Base-by-base conservation (phyloP, 768 basidiomycete genomes). In the Thelephora ganbajun region DNA sequence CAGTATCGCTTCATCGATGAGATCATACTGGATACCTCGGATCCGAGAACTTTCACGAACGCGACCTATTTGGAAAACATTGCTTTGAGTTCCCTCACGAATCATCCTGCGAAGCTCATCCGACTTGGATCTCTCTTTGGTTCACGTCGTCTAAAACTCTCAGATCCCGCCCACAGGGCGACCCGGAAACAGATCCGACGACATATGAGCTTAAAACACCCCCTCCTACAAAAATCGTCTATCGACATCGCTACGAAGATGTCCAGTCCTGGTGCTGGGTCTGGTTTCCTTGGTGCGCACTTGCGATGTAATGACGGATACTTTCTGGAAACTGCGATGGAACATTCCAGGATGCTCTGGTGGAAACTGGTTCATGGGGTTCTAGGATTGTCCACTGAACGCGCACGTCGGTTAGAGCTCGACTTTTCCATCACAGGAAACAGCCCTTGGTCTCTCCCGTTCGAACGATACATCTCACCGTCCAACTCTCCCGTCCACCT, bases 91-190 rank as follows among this genome's bases (percentile, higher is more conserved):
- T 30, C 26, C 26, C 26, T 30, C 26, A 9, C 9, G 5, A 30
- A 30, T 4, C 26, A 30, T 30, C 54, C 56, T 3, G 65, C 75
- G 49, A 74, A 69, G 9, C 70, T 89, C 23, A 56, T 91, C 13
- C 76, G 80, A 48, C 56, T 90, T 12, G 87, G 87, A 7, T 79
- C 80, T 0, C 69, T 89, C 1, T 89, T 89, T 61, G 85, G 84
- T 4, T 80, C 83, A 1, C 77, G 78, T 2, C 73, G 88, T 7
- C 63, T 89, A 2, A 69, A 72, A 19, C 66, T 86, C 0, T 67
- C 26, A 30, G 26, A 30, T 9, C 26, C 26, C 4, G 9, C 26
- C 9, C 26, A 30, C 26, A 30, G 9, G 26, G 26, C 26, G 26
- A 30, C 9, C 22, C 75, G 78, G 2, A 58, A 64, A 6, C 54